A percentile compares a stretch with the other conserved stretches of the same genome.
phyloP scores from a whole-genome alignment of 352 stramenopile genomes.

The Phytopythium aichiense region DNA sequence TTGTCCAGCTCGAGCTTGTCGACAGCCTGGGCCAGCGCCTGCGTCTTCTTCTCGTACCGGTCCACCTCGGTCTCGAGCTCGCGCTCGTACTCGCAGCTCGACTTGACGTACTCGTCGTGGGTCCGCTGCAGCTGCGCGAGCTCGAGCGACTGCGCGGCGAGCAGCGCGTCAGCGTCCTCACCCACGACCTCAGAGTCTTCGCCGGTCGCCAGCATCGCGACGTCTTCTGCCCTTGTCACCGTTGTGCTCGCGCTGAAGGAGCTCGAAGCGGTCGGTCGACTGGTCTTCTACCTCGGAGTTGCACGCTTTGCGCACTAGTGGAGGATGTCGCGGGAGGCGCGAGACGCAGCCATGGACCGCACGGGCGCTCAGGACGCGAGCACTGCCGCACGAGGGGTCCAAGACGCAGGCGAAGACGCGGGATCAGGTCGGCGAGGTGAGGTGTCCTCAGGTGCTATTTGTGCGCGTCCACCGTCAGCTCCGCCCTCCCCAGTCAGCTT shows the following conservation, averaged over 20 bases:
- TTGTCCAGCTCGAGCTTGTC: constrained; percentile 33
- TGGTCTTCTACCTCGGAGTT: not conserved
- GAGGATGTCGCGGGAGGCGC: not conserved
- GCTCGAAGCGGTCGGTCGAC: not conserved
- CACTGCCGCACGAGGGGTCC: not conserved
- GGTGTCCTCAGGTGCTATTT: not conserved
- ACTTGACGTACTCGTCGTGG: constrained; percentile 73
- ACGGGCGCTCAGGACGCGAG: not conserved
- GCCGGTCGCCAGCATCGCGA: not conserved
- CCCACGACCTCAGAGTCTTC: not conserved
- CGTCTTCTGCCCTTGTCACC: not conserved
- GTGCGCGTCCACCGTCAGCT: not conserved
- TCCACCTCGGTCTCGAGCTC: constrained; percentile 63
- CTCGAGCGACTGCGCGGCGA: constrained; percentile 29
- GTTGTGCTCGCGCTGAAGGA: not conserved
- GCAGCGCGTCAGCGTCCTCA: constrained; percentile 10
- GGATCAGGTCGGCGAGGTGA: not conserved
- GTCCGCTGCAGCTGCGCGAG: constrained; percentile 48
- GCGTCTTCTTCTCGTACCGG: constrained; percentile 41
- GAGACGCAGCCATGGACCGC: not conserved
- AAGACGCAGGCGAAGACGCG: not conserved
- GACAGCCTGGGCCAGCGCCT: constrained; percentile 15
- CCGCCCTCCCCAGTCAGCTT: no score
- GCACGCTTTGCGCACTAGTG: not conserved
- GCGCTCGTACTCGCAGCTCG: constrained; percentile 70